Conservation (phyloP, 2,329 filamentous ascomycete species). For the Didymella pomorum region DNA sequence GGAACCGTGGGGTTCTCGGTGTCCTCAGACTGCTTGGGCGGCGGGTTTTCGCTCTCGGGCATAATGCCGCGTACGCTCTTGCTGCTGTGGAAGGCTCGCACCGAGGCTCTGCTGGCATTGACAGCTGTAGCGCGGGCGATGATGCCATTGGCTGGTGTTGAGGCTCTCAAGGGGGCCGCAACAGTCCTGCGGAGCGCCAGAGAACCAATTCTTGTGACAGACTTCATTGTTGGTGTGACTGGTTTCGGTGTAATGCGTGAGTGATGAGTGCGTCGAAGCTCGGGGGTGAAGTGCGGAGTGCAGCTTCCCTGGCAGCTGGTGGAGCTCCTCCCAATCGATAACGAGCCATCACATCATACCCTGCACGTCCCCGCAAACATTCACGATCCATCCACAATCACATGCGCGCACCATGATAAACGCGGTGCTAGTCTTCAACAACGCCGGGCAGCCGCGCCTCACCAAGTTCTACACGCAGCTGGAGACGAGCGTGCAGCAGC, state of each 20-base stretch:
- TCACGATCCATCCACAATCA: neutral
- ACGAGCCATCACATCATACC: conserved; percentile 19
- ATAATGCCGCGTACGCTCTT: conserved; percentile 49
- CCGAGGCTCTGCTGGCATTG: conserved; percentile 14
- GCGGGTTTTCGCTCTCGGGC: conserved; percentile 55
- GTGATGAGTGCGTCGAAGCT: conserved; percentile 9
- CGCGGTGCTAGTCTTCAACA: conserved; percentile 98
- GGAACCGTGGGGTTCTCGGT: conserved; percentile 58
- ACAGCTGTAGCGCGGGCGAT: conserved; percentile 29
- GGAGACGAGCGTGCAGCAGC: conserved; percentile 96
- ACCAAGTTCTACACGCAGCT: conserved; percentile 99
- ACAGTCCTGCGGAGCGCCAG: conserved; percentile 34
- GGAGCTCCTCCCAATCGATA: conserved; percentile 21
- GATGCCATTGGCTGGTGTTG: conserved; percentile 38
- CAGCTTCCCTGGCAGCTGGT: conserved; percentile 18
- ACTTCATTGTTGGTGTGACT: conserved; percentile 30
- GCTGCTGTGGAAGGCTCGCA: conserved; percentile 41
- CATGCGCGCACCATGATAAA: conserved; percentile 79
- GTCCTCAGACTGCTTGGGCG: conserved; percentile 47
- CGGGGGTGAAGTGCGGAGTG: conserved; percentile 8
- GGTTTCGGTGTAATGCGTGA: neutral
- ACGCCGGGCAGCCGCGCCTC: conserved; percentile 92
- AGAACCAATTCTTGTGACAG: conserved; percentile 33
- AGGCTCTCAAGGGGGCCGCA: conserved; percentile 32
- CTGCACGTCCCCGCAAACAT: neutral